Conservation (phyloP, 2,329 filamentous ascomycete genomes). For the Nemania sp. region DNA sequence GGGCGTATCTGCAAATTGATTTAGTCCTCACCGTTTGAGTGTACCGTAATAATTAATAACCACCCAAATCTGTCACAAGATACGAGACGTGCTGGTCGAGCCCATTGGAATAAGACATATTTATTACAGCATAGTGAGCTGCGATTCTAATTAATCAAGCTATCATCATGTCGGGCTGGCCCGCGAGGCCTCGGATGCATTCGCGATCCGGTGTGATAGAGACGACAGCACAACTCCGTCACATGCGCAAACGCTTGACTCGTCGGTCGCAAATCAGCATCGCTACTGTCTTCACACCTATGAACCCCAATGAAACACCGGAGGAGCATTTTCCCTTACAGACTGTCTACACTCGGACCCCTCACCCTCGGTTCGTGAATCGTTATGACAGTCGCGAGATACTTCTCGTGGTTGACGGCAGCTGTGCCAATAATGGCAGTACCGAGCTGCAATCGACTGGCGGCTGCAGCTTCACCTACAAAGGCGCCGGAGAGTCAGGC, state of each 20-base stretch:
- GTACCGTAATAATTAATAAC: too few species aligned
- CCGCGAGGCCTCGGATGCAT: background rate
- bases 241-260: slow-evolving; percentile 29
- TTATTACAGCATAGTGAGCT: too few species aligned
- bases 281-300: slow-evolving; percentile 36
- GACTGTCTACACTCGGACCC: slow-evolving; percentile 32
- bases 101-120: too few species aligned
- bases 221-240: slow-evolving; percentile 13
- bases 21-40: too few species aligned
- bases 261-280: slow-evolving; percentile 31
- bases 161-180: slow-evolving; percentile 1
- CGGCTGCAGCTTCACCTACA: slow-evolving; percentile 40
- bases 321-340: slow-evolving; percentile 42
- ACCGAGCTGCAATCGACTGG: slow-evolving; percentile 18
- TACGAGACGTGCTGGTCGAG: too few species aligned
- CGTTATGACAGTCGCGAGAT: slow-evolving; percentile 42
- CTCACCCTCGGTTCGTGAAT: slow-evolving; percentile 41
- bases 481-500: slow-evolving; percentile 25
- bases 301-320: slow-evolving; percentile 33
- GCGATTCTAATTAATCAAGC: background rate
- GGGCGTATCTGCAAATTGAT: too few species aligned
- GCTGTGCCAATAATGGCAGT: slow-evolving; percentile 46
- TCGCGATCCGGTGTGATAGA: slow-evolving; percentile 9
- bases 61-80: too few species aligned
- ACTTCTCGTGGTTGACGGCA: slow-evolving; percentile 47